Conservation (phyloP, 768 basidiomycete genomes). For the Bullera alba region DNA sequence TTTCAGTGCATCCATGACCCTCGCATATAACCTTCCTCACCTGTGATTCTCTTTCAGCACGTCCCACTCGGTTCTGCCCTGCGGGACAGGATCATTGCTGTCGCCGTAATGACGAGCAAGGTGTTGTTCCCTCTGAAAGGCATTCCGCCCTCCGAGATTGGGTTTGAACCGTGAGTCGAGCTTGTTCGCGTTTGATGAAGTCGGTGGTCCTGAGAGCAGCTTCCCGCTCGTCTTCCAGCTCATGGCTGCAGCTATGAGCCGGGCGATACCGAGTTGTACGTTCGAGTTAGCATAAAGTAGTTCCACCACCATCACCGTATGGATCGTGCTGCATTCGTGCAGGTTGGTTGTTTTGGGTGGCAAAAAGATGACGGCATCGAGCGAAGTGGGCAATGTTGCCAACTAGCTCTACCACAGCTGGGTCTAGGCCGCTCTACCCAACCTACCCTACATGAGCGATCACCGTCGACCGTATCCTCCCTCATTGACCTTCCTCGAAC, state of each 20-base stretch:
- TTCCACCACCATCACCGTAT: too few species aligned
- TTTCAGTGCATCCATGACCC: not conserved
- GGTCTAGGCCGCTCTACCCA: not conserved
- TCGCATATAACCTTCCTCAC: constrained; percentile 26
- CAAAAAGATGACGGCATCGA: not conserved
- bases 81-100: not conserved
- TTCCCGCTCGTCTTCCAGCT: constrained; percentile 26
- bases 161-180: constrained; percentile 20
- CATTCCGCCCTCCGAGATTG: constrained; percentile 39
- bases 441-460: not conserved
- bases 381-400: not conserved
- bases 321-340: too few species aligned
- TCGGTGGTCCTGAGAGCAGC: constrained; percentile 24
- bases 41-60: constrained; percentile 48
- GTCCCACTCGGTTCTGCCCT: constrained; percentile 46
- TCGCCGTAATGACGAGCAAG: constrained; percentile 17
- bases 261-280: too few species aligned
- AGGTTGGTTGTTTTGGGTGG: too few species aligned
- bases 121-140: constrained; percentile 42
- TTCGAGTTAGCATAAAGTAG: too few species aligned
- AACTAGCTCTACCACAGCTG: not conserved
- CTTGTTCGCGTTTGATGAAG: constrained; percentile 2
- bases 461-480: not conserved
- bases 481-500: not conserved
- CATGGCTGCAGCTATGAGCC: too few species aligned